Conservation (phyloP, 2,329 filamentous ascomycete species). For the Ophiostoma sp. region DNA sequence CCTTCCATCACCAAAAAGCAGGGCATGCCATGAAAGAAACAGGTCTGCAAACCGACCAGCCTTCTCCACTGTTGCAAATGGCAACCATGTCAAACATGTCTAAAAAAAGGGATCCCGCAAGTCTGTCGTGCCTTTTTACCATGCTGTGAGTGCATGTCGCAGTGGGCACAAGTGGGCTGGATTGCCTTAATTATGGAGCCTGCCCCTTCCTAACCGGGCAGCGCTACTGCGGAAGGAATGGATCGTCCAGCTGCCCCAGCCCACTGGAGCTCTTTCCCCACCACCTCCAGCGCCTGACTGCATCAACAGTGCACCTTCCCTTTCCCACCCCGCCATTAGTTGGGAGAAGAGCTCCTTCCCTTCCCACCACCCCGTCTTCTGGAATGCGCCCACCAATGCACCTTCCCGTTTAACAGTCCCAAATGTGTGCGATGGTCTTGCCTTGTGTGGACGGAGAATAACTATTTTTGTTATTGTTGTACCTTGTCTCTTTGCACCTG, state of each 20-base stretch:
- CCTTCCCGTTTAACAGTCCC: not conserved
- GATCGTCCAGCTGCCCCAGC: not conserved
- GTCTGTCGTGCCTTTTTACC: not conserved
- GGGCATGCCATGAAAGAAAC: conserved; percentile 15
- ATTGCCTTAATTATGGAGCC: conserved; percentile 25
- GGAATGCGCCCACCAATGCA: conserved; percentile 1
- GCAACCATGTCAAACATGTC: not conserved
- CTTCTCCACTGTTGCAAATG: not conserved
- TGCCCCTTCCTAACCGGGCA: not conserved
- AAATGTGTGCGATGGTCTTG: conserved; percentile 9
- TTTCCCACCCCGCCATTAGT: conserved; percentile 15
- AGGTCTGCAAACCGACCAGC: not conserved
- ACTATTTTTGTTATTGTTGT: not conserved
- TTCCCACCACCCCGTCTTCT: not conserved
- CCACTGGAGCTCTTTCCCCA: not conserved
- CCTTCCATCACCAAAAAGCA: conserved; percentile 1
- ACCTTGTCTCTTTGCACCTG: not conserved
- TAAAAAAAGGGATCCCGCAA: not conserved
- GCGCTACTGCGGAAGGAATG: not conserved
- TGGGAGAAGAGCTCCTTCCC: not conserved
- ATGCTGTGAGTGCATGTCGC: not conserved
- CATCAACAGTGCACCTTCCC: not conserved
- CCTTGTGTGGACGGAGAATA: not conserved
- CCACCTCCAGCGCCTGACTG: not conserved
- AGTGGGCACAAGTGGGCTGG: not conserved